Evolutionary conservation across 2,329 filamentous ascomycete species (phyloP), one percentile per base, ranked within the genome.

Genomic region (Pyrenochaeta sp.): DNA sequence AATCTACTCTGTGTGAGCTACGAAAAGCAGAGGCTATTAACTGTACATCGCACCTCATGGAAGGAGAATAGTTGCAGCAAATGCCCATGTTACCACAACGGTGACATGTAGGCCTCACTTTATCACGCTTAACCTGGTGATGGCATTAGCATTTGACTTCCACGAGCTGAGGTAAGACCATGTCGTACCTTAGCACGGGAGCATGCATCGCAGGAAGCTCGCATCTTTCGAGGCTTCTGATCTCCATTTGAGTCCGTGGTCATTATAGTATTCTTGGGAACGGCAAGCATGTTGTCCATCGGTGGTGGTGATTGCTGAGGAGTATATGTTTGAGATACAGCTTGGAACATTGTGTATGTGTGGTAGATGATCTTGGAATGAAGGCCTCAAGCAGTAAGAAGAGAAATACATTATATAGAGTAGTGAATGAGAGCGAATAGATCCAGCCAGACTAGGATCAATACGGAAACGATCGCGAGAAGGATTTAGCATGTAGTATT

Each of bases 11-110:
- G 12, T 41, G 56, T 73, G 31, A 73, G 64, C 35, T 49, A 45
- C 14, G 10, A 7, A 18, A 18, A 6, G 7, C 6, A 20, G 35
- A 37, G 7, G 35, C 18, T 18, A 2, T 9, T 10, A 11, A 37
- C 2, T 2, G 4, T 37, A 7, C 18, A 37, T 37, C 55, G 41
- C 72, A 75, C 72, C 72, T 75, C 72, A 75, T 75, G 10, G 72
- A 75, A 7, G 71, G 72, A 32, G 72, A 75, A 61, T 75, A 75
- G 52, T 75, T 74, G 59, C 72, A 75, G 59, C 72, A 73, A 15
- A 75, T 69, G 33, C 63, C 67, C 68, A 75, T 74, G 45, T 71
- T 75, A 7, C 69, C 63, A 37, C 72, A 75, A n/a, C 72, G 66
- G 45, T 75, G 71, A 52, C 72, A 75, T 35, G 67, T 72, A 31